Conservation (phyloP, 2,329 filamentous ascomycete species). For the Aspergillus tubingensis region DNA sequence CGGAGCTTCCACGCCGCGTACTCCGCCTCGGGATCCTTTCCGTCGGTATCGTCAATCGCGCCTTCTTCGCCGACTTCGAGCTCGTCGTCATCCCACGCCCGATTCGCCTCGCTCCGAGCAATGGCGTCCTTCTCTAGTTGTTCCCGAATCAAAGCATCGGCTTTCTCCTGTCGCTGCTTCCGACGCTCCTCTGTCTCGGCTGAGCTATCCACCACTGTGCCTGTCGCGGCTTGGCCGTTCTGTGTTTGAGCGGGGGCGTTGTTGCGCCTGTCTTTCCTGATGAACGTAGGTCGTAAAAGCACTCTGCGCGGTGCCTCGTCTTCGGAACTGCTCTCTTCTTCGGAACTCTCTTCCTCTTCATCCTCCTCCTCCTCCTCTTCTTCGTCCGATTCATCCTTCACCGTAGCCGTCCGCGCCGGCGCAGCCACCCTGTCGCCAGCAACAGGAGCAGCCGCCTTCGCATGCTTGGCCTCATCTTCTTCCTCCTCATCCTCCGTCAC, state of each 20-base stretch:
- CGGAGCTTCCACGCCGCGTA: constrained; percentile 91
- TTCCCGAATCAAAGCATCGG: constrained; percentile 80
- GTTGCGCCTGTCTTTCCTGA: constrained; percentile 64
- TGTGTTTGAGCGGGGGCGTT: constrained; percentile 30
- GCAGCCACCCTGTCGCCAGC: constrained; percentile 11
- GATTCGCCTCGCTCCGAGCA: constrained; percentile 72
- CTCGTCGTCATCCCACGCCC: constrained; percentile 77
- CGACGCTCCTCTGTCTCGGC: constrained; percentile 45
- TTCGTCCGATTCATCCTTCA: constrained; percentile 48
- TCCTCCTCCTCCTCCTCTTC: constrained; percentile 51
- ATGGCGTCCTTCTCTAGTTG: constrained; percentile 81
- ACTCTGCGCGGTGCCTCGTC: constrained; percentile 59
- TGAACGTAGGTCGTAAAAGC: constrained; percentile 66
- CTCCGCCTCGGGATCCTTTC: constrained; percentile 81
- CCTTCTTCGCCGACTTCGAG: constrained; percentile 67
- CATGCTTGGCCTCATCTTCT: constrained; percentile 36
- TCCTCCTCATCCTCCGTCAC: constrained; percentile 57
- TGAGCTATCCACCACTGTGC: constrained; percentile 33
- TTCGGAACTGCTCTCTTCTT: constrained; percentile 58
- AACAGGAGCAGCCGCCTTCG: constrained; percentile 18
- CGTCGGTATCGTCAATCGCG: constrained; percentile 87
- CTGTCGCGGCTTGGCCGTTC: constrained; percentile 16
- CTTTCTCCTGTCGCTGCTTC: constrained; percentile 66
- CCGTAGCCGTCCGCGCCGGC: constrained; percentile 27
- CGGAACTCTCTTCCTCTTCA: constrained; percentile 48